Base-by-base conservation (phyloP, 176 grass and related monocot species). In the Neostapfia colusana region DNA sequence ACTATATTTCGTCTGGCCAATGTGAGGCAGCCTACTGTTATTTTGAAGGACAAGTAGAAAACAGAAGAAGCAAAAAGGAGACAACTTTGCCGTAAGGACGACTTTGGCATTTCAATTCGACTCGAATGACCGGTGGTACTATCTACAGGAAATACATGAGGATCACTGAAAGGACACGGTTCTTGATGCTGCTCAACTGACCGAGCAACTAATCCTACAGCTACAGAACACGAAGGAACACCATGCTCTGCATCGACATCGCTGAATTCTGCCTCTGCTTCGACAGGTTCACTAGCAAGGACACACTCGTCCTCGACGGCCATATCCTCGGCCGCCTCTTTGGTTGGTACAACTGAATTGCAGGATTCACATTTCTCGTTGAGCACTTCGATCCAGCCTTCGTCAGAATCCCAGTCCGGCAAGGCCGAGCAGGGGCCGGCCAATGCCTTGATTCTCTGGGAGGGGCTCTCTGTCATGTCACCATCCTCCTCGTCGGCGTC, bases 401-500 rank as follows among this genome's bases (percentile, higher is more conserved):
- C 43, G 10, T 83, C 85, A 55, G 62, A 79, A 8, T 69, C 80
- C 85, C 85, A 83, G 16, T 83, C 68, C 51, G 75, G 80, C 51
- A 88, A 38, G 36, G 44, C 69, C 14, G 81, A 70, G 37, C 43
- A 8, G 20, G 75, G 0, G 43, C 35, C 39, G 1, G 81, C 75
- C 70, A 88, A 40, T 63, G 76, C 81, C 27, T n/a, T 64, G 75
- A 88, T 75, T 49, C 81, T 79, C 44, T 40, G 20, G 26, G 55
- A 45, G 0, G 86, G 63, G 64, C 44, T 70, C 55, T 81, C 84
- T 5, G 79, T 5, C 34, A 36, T 5, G 24, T 72, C 81, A 0
- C 20, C 65, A 18, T 81, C 81, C 0, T 63, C 70, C 26, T 86
- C 69, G 14, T 54, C 50, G 18, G 63, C 69, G 14, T 54, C 50